Conservation (phyloP, 2,329 filamentous ascomycete species). For the Verticillium dahliae region DNA sequence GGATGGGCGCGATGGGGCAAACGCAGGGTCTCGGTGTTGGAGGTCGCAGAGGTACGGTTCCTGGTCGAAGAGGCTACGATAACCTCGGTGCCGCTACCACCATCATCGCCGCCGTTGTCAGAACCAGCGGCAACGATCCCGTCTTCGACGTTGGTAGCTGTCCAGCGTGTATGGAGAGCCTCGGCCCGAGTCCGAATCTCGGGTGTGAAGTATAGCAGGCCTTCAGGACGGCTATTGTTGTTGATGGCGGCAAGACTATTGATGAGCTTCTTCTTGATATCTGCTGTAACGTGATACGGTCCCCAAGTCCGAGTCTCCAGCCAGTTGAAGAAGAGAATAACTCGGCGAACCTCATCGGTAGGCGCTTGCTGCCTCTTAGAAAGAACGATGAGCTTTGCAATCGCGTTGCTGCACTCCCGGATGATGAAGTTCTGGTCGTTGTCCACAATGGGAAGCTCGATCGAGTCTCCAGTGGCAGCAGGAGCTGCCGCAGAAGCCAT, state of each 20-base stretch:
- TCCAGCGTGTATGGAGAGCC: neutral
- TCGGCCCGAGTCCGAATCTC: neutral
- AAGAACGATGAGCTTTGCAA: neutral
- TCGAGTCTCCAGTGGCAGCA: neutral
- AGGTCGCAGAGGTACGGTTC: neutral
- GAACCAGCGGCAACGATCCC: neutral
- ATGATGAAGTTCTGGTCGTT: neutral
- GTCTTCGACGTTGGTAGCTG: neutral
- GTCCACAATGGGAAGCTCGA: neutral
- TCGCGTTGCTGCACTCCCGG: neutral
- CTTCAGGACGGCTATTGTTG: neutral
- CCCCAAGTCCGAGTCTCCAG: neutral
- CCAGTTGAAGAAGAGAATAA: neutral
- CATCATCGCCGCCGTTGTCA: neutral
- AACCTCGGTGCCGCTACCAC: neutral
- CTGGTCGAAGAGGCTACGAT: neutral
- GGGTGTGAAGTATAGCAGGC: neutral
- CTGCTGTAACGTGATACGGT: neutral
- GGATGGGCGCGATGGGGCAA: slow-evolving; percentile 12
- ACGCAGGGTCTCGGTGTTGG: neutral
- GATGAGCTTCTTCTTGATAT: neutral
- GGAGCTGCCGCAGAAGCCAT: neutral
- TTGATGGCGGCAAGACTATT: neutral
- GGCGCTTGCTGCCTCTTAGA: neutral
- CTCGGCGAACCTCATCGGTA: neutral